Base-by-base conservation (phyloP, 306 rosid genomes). In the Castanopsis chinensis region DNA sequence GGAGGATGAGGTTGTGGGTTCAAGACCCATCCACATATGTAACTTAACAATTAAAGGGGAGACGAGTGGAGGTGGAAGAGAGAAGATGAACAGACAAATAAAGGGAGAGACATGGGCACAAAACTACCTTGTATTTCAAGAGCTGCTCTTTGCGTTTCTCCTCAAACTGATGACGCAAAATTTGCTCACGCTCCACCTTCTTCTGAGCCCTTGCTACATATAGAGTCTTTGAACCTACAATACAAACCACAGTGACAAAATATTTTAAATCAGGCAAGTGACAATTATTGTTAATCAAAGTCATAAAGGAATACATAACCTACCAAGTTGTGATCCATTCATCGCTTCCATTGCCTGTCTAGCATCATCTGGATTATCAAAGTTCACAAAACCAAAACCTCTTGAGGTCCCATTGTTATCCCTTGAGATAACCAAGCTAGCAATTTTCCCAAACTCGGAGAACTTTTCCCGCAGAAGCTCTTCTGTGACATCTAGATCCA, bases 191-290 rank as follows among this genome's bases (percentile, higher is more conserved):
- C 83, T 94, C 98, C 7, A 91, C 86, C 89, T 86, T 91, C 85
- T 90, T 94, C 76, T 92, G 97, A 77, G 96, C 98, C 88, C 93
- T 87, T 54, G 94, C 93, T 64, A 91, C 97, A 72, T 90, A 94
- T 27, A 94, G 90, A 85, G 74, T 71, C 90, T 89, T 88, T 74
- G 97, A 89, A 76, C 96, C 97, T 94, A 83, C 45, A 73, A 60
- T 37, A 78, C 33, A 84, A 75, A 71, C 63, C 72, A 82, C 60
- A 79, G 28, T 67, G 74, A 67, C 21, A 43, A 43, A 20, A 75
- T 32, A 37, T 49, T 73, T 17, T 77, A 19, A 53, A 63, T 76
- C 30, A 49, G 73, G n/a, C 65, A 27, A 75, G 63, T 58, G 25
- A 35, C 74, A 33, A 59, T 18, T 56, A 52, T 37, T 69, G 33